phyloP scores from a whole-genome alignment of 805 yeast species.

The Cyberlindnera meyerae region DNA sequence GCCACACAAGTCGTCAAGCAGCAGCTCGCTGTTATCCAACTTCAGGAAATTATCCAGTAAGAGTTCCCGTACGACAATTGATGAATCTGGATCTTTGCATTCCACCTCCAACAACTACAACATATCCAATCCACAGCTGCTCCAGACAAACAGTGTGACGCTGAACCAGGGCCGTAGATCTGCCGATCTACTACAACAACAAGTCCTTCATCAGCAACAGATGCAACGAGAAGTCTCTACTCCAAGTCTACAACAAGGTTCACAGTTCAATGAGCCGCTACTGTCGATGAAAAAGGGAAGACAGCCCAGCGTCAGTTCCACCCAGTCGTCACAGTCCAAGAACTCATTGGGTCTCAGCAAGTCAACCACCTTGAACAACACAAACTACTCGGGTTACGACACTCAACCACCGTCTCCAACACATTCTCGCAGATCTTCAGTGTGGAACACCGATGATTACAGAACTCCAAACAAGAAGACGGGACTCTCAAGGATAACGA shows the following conservation, averaged over 20 bases:
- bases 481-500: constrained; percentile 22
- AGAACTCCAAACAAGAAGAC: constrained; percentile 21
- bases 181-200: constrained; percentile 9
- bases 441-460: constrained; percentile 18
- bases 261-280: no score
- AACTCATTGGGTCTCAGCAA: constrained; percentile 25
- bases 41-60: constrained; percentile 24
- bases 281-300: constrained; percentile 14
- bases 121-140: constrained; percentile 26
- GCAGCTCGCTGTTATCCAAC: constrained; percentile 24
- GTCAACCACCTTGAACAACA: constrained; percentile 23
- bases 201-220: constrained; percentile 2
- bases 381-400: constrained; percentile 18
- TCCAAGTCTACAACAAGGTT: no score
- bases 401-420: constrained; percentile 22
- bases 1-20: constrained; percentile 11
- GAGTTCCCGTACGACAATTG: constrained; percentile 10
- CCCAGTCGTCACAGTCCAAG: constrained; percentile 22
- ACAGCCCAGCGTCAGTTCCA: constrained; percentile 24
- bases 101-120: constrained; percentile 8
- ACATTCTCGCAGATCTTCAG: constrained; percentile 26
- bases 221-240: constrained; percentile 1
- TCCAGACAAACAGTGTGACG: constrained; percentile 6
- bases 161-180: constrained; percentile 6
- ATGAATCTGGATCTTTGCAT: constrained; percentile 3